Base-by-base conservation (phyloP, 2,329 filamentous ascomycete species). In the Beauveria medogensis region DNA sequence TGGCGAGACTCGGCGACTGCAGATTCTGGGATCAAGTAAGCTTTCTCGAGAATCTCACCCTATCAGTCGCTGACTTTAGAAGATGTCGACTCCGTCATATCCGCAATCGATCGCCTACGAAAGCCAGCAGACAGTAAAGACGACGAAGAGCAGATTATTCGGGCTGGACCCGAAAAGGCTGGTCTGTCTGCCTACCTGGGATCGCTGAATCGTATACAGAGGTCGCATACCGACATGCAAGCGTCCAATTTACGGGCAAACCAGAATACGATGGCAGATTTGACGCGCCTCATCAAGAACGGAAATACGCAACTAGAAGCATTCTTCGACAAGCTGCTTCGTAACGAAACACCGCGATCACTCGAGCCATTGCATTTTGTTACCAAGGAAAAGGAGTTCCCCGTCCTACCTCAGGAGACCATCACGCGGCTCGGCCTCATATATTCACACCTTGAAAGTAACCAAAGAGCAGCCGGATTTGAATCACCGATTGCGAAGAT, bases 121-220 rank as follows among this genome's bases (percentile, higher is more conserved):
- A 89, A 95, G 69, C 93, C 94, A n/a, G 86, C 92, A 63, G 92
- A 97, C 72, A 91, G 92, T 71, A 93, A 94, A 70, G 91, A 89
- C 67, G 86, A 90, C 64, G 94, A 99, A 73, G 94, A 99, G 74
- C 86, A 88, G 59, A 92, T 97, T 64, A 92, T 99, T 69, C 87
- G 91, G 59, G 85, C 87, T 65, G 92, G 91, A n/a, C 92, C 92
- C 1, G 87, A 91, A 67, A 89, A 88, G 73, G 86, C 87, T 37
- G 92, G 92, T 46, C 78, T 99, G 61, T 82, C 86, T 43, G 90
- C 90, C 67, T 99, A 96, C 74, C 84, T 99, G 55, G 87, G 86
- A 51, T 96, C 93, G 6, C 85, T 97, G 67, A 94, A 95, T 75
- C 88, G 94, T 47, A 84, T 96, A 37, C 92, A 89, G 68, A 89